Base-by-base conservation (phyloP, 352 stramenopile species). In the Elongisporangium senticosum region DNA sequence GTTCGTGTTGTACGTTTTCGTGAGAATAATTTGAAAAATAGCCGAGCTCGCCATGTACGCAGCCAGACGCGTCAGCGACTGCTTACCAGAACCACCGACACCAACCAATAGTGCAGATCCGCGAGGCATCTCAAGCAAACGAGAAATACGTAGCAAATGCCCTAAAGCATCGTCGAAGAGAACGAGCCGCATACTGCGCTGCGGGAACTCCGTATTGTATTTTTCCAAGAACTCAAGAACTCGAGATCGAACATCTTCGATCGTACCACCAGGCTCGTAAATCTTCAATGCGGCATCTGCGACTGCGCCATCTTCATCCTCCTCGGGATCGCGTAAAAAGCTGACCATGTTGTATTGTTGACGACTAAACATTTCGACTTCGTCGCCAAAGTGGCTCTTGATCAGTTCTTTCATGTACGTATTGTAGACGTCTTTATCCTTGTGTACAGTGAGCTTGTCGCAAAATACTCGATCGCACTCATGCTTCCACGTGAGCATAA, bases 21-120 rank as follows among this genome's bases (percentile, higher is more conserved):
- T 99, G 6, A 99, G 75, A 19, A 97, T 96, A 53, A 99, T 96
- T 80, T 99, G 96, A 68, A 99, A 99, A 64, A 98, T 98, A n/a
- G 75, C 84, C 1, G 93, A 96, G 37, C 93, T 89, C 10, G 92
- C 95, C 71, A 99, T 99, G 67, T 98, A 99, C 17, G 94, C 87
- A 24, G 96, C 95, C 2, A 99, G 77, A 3, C 95, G 82, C 8
- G 96, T 99, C 17, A 99, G 80, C 39, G 91, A 98, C 67, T 99
- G 96, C 62, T 99, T 99, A 11, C 97, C 97, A 10, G 89, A 98
- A 0, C 97, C 97, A 63, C 97, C 96, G 26, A 99, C 97, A 62
- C 97, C 97, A 3, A 99, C 97, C 3, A 99, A 79, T 17, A 99
- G 71, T 6, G 90, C 96, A 3, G 89, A 98, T 7, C 97, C 97